These are phyloP conservation scores for Lepiota subincarnata DNA, from an alignment of 768 basidiomycete species.

Conservation along the genomic window DNA sequence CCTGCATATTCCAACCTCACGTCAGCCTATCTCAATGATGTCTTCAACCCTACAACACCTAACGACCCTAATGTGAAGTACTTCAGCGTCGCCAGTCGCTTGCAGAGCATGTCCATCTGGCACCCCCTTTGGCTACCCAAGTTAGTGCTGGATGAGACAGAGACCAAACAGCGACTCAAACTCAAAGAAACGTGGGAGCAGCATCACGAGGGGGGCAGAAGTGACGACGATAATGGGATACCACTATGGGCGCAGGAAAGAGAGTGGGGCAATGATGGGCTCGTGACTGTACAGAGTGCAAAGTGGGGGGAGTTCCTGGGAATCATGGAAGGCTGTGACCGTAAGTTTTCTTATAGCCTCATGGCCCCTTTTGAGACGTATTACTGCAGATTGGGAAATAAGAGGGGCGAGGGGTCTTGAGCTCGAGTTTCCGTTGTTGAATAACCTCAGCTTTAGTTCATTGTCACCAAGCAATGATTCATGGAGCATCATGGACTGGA, in stretches of 20 bases:
- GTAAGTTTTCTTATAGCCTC: conserved; percentile 25
- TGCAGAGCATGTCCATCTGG: conserved; percentile 63
- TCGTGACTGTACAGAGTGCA: conserved; percentile 89
- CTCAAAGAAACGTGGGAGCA: conserved; percentile 35
- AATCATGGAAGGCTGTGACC: conserved; percentile 84
- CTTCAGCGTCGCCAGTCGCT: conserved; percentile 85
- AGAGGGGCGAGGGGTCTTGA: conserved; percentile 83
- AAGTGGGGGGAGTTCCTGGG: conserved; percentile 97
- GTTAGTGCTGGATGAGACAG: conserved; percentile 84
- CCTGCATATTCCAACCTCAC: conserved; percentile 96
- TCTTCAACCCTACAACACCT: conserved; percentile 82
- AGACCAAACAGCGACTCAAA: conserved; percentile 51
- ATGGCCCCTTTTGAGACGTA: neutral
- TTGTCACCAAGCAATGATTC: conserved; percentile 24
- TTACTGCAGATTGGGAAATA: conserved; percentile 76
- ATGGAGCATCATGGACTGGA: conserved; percentile 59
- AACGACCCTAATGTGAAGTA: conserved; percentile 83
- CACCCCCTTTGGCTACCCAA: conserved; percentile 98
- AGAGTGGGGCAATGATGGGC: conserved; percentile 85
- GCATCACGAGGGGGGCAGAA: conserved; percentile 19
- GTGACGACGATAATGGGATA: conserved; percentile 13
- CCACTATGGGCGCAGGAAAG: conserved; percentile 48
- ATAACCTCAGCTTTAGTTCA: conserved; percentile 37
- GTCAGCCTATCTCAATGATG: conserved; percentile 69
- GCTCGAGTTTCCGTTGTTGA: conserved; percentile 52